Percentiles rank a stretch among this genome's conserved stretches.
phyloP scores from a whole-genome alignment of 169 alveolate genomes.

The Besnoitia besnoiti region DNA sequence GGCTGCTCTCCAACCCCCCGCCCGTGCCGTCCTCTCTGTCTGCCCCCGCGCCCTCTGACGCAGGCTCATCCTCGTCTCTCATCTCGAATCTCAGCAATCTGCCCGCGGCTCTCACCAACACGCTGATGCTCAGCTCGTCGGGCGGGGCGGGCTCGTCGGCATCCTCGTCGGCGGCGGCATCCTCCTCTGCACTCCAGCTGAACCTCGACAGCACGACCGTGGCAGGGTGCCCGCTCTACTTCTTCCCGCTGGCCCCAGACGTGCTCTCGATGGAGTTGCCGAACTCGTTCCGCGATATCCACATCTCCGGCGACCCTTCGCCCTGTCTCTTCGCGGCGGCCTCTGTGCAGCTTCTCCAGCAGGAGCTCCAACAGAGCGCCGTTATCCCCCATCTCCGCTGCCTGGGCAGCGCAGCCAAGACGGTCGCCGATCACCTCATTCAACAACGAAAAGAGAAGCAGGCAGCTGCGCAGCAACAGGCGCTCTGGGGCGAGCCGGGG shows the following conservation, averaged over 20 bases:
- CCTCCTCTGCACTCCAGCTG: not conserved
- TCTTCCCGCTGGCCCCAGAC: constrained; percentile 54
- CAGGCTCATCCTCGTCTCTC: not conserved
- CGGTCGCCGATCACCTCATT: constrained; percentile 51
- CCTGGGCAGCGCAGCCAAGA: constrained; percentile 63
- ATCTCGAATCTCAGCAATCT: constrained; percentile 28
- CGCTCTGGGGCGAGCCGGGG: not conserved
- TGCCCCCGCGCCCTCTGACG: not conserved
- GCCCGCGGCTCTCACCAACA: constrained; percentile 8
- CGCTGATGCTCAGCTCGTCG: not conserved
- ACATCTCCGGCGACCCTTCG: constrained; percentile 40
- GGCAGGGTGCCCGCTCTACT: constrained; percentile 47
- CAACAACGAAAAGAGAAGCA: constrained; percentile 56
- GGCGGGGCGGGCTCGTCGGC: not conserved
- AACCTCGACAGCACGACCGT: constrained; percentile 49
- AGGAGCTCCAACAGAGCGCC: constrained; percentile 53
- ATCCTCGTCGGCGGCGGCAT: not conserved
- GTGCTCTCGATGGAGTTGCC: constrained; percentile 59
- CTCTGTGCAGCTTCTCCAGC: constrained; percentile 53
- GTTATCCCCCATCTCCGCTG: constrained; percentile 59
- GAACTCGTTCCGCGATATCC: constrained; percentile 45
- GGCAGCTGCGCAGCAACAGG: constrained; percentile 45
- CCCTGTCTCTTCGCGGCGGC: constrained; percentile 40
- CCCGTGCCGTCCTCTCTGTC: not conserved
- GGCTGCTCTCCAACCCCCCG: constrained; percentile 52